Evolutionary conservation across 1,139 yeast species (phyloP).

Genomic region (Protomyces inundatus): DNA sequence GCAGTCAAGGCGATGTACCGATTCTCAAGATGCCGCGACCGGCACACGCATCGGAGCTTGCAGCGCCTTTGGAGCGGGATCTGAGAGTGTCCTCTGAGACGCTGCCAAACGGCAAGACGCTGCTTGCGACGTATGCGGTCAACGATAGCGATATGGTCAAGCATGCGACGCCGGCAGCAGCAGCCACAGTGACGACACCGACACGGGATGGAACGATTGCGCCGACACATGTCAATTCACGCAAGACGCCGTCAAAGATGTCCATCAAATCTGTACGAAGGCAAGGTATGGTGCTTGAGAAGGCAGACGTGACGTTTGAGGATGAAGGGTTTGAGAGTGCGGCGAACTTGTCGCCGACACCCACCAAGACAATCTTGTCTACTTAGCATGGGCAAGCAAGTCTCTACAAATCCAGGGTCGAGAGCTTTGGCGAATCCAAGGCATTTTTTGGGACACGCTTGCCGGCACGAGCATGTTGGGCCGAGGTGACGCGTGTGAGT

Average conservation of each 20-base stretch:
- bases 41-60: background rate
- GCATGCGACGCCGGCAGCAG: background rate
- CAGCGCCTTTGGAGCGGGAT: conserved; percentile 9
- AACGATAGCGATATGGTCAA: background rate
- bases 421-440: no score
- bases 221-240: conserved; percentile 6
- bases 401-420: no score
- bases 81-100: background rate
- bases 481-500: no score
- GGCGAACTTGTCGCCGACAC: background rate
- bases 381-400: background rate
- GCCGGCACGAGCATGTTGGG: no score
- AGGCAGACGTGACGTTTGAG: background rate
- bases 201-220: background rate
- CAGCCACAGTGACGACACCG: background rate
- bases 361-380: background rate
- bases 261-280: background rate
- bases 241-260: background rate
- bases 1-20: background rate
- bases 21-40: background rate
- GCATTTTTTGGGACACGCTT: no score
- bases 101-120: background rate
- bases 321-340: conserved; percentile 8
- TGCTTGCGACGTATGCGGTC: background rate
- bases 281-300: background rate